Conservation (phyloP, 208 protist genomes). For the Acanthamoeba lenticulata region DNA sequence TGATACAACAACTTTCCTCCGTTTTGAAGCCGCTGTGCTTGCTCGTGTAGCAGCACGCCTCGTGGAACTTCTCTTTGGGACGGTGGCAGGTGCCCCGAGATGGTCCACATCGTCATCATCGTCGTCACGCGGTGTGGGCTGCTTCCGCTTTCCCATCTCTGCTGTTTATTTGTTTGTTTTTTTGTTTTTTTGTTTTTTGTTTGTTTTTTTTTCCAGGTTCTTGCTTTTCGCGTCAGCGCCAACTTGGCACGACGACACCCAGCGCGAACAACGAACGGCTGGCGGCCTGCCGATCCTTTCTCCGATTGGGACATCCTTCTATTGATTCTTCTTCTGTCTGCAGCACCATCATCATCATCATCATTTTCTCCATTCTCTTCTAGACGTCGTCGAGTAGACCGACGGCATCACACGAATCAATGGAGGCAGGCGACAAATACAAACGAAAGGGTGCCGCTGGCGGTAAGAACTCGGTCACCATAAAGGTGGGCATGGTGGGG, state of each 20-base stretch:
- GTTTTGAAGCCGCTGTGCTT: neutral
- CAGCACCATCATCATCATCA: too few relatives aligned
- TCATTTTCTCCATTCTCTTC: too few relatives aligned
- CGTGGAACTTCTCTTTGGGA: neutral
- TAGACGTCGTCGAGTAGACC: too few relatives aligned
- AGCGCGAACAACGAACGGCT: too few relatives aligned
- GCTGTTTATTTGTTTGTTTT: neutral
- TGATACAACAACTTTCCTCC: neutral
- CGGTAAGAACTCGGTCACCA: constrained; percentile 82
- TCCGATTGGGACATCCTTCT: too few relatives aligned
- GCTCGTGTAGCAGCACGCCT: neutral
- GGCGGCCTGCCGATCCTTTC: too few relatives aligned
- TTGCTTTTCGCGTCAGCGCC: too few relatives aligned
- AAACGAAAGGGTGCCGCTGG: constrained; percentile 9
- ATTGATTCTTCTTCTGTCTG: too few relatives aligned
- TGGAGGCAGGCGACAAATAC: constrained; percentile 8
- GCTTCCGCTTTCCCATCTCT: neutral
- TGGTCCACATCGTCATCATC: neutral
- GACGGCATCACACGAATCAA: too few relatives aligned
- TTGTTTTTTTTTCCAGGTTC: too few relatives aligned
- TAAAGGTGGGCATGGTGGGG: constrained; percentile 91
- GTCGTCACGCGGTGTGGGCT: neutral
- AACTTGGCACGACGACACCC: too few relatives aligned
- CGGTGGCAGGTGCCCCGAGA: neutral
- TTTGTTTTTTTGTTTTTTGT: neutral